Conservation (phyloP, 208 protist species). For the Acanthamoeba royreba region DNA sequence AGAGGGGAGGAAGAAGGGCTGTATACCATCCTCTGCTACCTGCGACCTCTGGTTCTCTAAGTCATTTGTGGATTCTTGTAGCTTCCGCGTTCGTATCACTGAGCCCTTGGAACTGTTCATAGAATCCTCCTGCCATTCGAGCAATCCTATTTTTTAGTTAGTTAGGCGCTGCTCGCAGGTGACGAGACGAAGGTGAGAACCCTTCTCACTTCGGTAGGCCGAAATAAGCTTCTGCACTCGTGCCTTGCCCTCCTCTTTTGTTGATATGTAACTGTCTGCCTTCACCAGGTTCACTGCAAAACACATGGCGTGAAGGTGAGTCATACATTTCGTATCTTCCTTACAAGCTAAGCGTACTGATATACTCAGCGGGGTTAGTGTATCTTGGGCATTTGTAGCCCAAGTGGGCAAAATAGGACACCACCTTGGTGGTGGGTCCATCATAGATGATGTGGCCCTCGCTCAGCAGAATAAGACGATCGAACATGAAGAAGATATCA, state of each 20-base stretch:
- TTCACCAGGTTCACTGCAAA: neutral
- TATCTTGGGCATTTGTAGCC: slow-evolving; percentile 48
- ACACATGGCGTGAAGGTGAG: too few relatives aligned
- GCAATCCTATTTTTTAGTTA: too few relatives aligned
- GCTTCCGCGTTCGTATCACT: too few relatives aligned
- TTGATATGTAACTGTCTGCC: neutral
- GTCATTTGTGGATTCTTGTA: too few relatives aligned
- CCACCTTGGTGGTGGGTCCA: neutral
- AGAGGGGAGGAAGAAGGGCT: too few relatives aligned
- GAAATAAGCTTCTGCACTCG: neutral
- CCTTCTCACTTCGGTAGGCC: neutral
- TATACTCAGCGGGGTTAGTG: slow-evolving; percentile 56
- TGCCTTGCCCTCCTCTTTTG: neutral
- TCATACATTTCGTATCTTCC: neutral
- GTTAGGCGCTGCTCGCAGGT: too few relatives aligned
- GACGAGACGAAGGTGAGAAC: too few relatives aligned
- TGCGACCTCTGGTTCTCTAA: too few relatives aligned
- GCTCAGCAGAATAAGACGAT: slow-evolving; percentile 24
- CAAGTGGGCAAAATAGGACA: slow-evolving; percentile 8
- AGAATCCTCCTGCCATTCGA: too few relatives aligned
- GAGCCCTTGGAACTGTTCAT: too few relatives aligned
- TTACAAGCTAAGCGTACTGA: neutral
- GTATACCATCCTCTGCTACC: too few relatives aligned
- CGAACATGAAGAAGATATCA: slow-evolving; percentile 46
- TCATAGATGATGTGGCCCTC: neutral